These are phyloP conservation scores for Urostyla sp. DNA, from an alignment of 73 alveolate species.

Conservation along the genomic window DNA sequence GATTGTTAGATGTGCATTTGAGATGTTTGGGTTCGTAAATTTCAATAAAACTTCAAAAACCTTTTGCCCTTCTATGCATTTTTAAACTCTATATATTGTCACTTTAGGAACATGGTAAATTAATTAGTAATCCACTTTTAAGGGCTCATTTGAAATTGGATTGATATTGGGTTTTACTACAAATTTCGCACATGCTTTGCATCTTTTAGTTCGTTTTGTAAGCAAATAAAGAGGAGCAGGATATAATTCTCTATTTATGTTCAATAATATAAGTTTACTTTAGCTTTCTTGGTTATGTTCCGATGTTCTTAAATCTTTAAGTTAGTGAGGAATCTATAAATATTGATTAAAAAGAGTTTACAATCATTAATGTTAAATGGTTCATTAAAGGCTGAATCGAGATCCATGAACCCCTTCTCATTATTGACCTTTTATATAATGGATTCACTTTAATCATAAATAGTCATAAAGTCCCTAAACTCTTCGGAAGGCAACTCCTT, in stretches of 20 bases:
- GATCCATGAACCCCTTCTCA: slow-evolving; percentile 4
- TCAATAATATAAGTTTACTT: not conserved
- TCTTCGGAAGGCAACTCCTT: slow-evolving; percentile 57
- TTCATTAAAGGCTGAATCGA: slow-evolving; percentile 50
- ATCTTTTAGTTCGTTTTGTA: slow-evolving; percentile 59
- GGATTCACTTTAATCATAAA: not conserved
- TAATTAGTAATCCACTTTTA: slow-evolving; percentile 61
- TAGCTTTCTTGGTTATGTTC: slow-evolving; percentile 47
- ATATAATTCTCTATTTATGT: slow-evolving; percentile 25
- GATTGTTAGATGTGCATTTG: not conserved
- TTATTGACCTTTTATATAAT: not conserved
- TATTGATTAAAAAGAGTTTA: not conserved
- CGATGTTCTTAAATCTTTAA: slow-evolving; percentile 44
- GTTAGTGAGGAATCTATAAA: slow-evolving; percentile 42
- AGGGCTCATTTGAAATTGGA: slow-evolving; percentile 48
- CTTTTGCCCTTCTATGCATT: slow-evolving; percentile 1
- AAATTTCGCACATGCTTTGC: slow-evolving; percentile 65
- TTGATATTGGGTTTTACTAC: slow-evolving; percentile 64
- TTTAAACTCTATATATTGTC: slow-evolving; percentile 31
- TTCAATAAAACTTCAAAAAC: slow-evolving; percentile 18
- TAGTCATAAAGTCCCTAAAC: slow-evolving; percentile 7
- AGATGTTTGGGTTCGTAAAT: slow-evolving; percentile 50
- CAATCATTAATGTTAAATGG: slow-evolving; percentile 30
- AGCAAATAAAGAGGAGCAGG: slow-evolving; percentile 56
- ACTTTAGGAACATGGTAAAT: slow-evolving; percentile 61